Evolutionary conservation across 108 stramenopile genomes (phyloP).

Genomic region (Thalassiosira profunda): DNA sequence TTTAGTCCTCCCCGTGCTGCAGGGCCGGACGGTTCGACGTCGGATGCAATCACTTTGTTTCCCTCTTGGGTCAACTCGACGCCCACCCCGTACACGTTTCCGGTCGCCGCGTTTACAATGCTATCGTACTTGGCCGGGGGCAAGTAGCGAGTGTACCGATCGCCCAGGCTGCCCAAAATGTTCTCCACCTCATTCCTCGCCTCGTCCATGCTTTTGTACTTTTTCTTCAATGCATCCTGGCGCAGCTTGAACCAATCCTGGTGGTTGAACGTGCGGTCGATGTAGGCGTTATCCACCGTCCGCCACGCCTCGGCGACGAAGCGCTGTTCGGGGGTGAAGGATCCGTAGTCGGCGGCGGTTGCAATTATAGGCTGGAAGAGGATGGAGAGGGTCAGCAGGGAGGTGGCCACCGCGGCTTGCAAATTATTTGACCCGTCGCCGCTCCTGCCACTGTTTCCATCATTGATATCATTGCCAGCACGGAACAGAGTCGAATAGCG

Average conservation of each 20-base stretch:
- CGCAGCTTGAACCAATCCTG: slow-evolving; percentile 94
- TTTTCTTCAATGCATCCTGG: slow-evolving; percentile 68
- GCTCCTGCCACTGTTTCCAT: too few relatives aligned
- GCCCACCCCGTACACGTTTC: slow-evolving; percentile 84
- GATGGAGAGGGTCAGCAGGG: neutral
- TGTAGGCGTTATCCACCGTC: slow-evolving; percentile 81
- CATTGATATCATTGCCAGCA: too few relatives aligned
- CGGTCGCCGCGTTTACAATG: slow-evolving; percentile 87
- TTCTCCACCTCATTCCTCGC: slow-evolving; percentile 62
- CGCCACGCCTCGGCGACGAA: slow-evolving; percentile 90
- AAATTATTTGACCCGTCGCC: too few relatives aligned
- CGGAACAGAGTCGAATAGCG: too few relatives aligned
- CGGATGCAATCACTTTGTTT: slow-evolving; percentile 56
- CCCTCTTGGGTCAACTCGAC: slow-evolving; percentile 68
- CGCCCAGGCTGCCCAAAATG: slow-evolving; percentile 83
- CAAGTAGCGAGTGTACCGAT: slow-evolving; percentile 95
- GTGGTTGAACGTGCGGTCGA: slow-evolving; percentile 95
- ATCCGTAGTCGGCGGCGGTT: slow-evolving; percentile 60
- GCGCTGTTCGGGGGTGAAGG: slow-evolving; percentile 80
- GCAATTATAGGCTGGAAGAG: slow-evolving; percentile 17
- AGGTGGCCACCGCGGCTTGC: too few relatives aligned
- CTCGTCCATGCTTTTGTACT: slow-evolving; percentile 84
- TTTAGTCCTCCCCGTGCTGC: slow-evolving; percentile 68
- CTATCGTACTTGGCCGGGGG: slow-evolving; percentile 94
- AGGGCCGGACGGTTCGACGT: slow-evolving; percentile 83